Base-by-base conservation (phyloP, 768 basidiomycete genomes). In the Trametes sanguinea region DNA sequence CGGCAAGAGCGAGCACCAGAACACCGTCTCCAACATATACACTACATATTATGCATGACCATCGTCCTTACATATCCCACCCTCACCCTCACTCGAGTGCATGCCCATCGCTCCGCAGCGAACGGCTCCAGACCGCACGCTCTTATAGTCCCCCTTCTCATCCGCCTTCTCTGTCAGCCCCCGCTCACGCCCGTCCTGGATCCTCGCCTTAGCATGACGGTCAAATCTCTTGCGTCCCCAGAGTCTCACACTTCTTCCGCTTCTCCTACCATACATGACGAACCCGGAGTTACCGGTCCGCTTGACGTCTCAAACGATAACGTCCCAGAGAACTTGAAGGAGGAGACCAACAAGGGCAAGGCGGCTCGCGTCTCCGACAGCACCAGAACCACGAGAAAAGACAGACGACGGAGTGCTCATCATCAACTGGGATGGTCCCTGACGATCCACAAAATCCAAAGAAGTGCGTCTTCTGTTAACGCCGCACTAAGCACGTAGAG, bases 371-470 rank as follows among this genome's bases (percentile, higher is more conserved):
- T 48, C 4, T 55, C 54, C 54, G 2, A 44, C 46, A 11, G 54
- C 40, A n/a, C 33, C 29, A 4, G 35, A 42, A 10, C 33, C 46
- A 22, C 40, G 43, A 29, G 17, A 32, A 37, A 13, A 30, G 10
- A 10, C 48, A 4, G 51, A 51, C 11, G 60, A 65, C 32, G 60
- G 63, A 37, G 63, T 61, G 11, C 43, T 72, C 6, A 63, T 75
- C 7, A 69, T 77, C 8, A 67, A 72, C 52, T 77, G 75, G 74
- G 74, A 76, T 29, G 75, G 75, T 5, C 73, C 73, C 73, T 1
- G 70, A 76, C 48, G 76, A 77, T 56, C 73, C 75, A 6, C 45
- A 55, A 33, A 75, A 77, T 61, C 76, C 76, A 0, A 69, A 69
- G 52, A 76, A 76, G 72, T 77, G 59, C 22, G 71, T 62, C 9